Conservation (phyloP, 1,139 yeast species). For the Geotrichum restrictum region DNA sequence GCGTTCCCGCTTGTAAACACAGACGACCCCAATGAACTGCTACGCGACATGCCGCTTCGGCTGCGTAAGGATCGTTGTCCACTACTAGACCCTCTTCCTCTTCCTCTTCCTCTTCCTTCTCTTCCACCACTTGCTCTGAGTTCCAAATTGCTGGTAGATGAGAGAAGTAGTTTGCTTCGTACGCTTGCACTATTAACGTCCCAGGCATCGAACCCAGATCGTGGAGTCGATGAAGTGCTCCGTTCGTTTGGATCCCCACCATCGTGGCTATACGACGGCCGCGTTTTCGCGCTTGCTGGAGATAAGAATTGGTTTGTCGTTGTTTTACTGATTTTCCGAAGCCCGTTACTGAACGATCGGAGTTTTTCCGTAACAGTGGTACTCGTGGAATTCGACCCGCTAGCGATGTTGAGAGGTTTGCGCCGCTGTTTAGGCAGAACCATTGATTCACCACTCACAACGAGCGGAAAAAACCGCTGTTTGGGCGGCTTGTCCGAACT, state of each 20-base stretch:
- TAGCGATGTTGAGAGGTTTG: background rate
- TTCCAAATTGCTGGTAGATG: constrained; percentile 1
- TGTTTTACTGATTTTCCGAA: background rate
- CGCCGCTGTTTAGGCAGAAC: constrained; percentile 3
- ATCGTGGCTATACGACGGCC: no score
- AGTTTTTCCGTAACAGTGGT: background rate
- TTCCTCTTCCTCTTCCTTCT: no score
- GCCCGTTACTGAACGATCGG: constrained; percentile 3
- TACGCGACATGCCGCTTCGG: background rate
- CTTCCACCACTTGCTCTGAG: no score
- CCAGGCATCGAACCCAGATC: constrained; percentile 16
- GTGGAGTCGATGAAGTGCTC: background rate
- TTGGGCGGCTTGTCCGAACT: background rate
- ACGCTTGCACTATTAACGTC: constrained; percentile 13
- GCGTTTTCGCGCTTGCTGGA: background rate
- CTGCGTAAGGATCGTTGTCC: no score
- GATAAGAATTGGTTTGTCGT: background rate
- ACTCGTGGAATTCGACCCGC: background rate
- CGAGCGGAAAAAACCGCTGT: no score
- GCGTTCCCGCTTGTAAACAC: background rate
- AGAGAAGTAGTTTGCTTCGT: constrained; percentile 2
- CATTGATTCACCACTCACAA: no score
- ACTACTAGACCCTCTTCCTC: no score
- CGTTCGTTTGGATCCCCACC: background rate
- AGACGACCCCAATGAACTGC: background rate